Evolutionary conservation across 2,329 filamentous ascomycete species (phyloP).

Genomic region (Diaporthe longicolla): DNA sequence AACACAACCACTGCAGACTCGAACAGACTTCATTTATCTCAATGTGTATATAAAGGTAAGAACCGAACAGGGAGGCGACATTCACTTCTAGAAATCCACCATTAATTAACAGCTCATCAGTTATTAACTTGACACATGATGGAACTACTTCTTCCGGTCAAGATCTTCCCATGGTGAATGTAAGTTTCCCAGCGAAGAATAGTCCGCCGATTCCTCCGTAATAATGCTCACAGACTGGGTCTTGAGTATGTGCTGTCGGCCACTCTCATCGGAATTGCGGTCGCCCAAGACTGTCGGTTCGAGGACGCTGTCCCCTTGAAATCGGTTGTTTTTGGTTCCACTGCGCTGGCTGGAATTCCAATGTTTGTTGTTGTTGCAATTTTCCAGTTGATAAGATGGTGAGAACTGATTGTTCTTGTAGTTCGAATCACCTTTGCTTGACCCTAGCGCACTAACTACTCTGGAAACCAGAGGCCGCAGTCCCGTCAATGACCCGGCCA

Average conservation of each 20-base stretch:
- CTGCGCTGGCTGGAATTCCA: conserved; percentile 1
- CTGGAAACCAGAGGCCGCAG: conserved; percentile 35
- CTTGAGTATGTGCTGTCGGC: conserved; percentile 13
- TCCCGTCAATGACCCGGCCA: conserved; percentile 39
- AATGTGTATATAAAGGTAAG: not conserved
- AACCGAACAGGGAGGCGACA: not conserved
- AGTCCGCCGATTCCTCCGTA: not conserved
- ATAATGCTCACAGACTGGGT: conserved; percentile 9
- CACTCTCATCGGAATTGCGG: conserved; percentile 6
- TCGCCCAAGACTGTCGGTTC: conserved; percentile 3
- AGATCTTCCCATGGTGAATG: not conserved
- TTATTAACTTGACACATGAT: not conserved
- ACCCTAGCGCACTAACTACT: conserved; percentile 11
- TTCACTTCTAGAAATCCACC: not conserved
- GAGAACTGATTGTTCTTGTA: not conserved
- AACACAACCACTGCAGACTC: not conserved
- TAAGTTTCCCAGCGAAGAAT: not conserved
- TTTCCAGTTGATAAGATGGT: conserved; percentile 16
- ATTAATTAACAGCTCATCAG: too few species aligned
- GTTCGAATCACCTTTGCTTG: not conserved
- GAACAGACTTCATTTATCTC: not conserved
- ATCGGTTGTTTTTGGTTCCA: not conserved
- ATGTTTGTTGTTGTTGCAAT: conserved; percentile 12
- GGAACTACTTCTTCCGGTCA: conserved; percentile 1
- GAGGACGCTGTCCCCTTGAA: conserved; percentile 31